Percentiles rank a stretch among this genome's conserved stretches.
Evolutionary conservation across 108 stramenopile genomes (phyloP).

Genomic region (Cylindrotheca closterium): DNA sequence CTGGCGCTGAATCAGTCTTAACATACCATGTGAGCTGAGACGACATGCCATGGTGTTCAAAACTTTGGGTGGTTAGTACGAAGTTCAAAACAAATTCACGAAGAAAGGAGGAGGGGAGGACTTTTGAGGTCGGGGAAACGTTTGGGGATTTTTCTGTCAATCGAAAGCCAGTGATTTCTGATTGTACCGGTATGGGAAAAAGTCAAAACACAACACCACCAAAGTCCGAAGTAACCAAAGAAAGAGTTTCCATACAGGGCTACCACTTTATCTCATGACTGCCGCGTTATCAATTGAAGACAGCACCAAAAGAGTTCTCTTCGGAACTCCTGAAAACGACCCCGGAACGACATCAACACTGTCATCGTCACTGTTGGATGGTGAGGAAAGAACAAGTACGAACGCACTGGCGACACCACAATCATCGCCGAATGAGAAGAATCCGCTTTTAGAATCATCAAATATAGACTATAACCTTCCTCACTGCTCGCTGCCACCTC

Average conservation of each 20-base stretch:
- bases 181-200: too few species aligned
- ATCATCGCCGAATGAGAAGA: neutral
- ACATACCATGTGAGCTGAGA: neutral
- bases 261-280: neutral
- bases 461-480: conserved; percentile 21
- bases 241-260: too few species aligned
- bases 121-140: too few species aligned
- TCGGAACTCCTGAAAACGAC: neutral
- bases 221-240: too few species aligned
- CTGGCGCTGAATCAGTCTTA: neutral
- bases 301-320: neutral
- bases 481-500: conserved; percentile 37
- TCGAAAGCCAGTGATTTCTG: too few species aligned
- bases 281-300: neutral
- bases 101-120: too few species aligned
- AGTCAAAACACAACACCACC: too few species aligned
- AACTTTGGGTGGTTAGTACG: too few species aligned
- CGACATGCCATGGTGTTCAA: too few species aligned
- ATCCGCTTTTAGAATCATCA: neutral
- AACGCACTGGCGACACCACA: neutral
- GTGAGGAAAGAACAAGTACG: too few species aligned
- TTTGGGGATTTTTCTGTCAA: too few species aligned
- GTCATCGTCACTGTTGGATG: neutral
- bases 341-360: neutral
- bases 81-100: too few species aligned